These are phyloP conservation scores for Penicillium occitanis DNA, from an alignment of 2,329 filamentous ascomycete genomes.

Conservation along the genomic window DNA sequence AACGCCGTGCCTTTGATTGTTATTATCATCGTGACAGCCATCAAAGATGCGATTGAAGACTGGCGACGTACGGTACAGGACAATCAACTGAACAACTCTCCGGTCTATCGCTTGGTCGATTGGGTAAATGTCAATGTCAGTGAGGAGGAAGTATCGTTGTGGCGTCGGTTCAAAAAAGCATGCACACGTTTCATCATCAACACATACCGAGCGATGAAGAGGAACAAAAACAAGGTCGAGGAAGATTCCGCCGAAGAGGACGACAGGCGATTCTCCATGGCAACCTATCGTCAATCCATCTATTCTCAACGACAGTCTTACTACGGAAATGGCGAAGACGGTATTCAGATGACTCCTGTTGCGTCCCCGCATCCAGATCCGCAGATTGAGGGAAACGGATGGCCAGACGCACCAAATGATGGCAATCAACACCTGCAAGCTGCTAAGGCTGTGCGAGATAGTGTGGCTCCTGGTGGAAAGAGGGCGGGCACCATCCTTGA, in stretches of 20 bases:
- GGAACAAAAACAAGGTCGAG: conserved; percentile 48
- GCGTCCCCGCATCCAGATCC: conserved; percentile 70
- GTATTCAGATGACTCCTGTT: conserved; percentile 95
- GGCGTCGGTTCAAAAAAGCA: conserved; percentile 90
- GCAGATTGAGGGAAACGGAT: conserved; percentile 41
- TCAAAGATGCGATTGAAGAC: conserved; percentile 96
- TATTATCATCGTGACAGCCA: conserved; percentile 80
- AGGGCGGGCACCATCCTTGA: conserved; percentile 72
- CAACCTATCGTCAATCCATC: conserved; percentile 56
- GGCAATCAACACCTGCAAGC: conserved; percentile 36
- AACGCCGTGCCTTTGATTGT: conserved; percentile 90
- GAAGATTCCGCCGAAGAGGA: conserved; percentile 37
- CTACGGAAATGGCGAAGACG: conserved; percentile 53
- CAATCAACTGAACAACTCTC: conserved; percentile 92
- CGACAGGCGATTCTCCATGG: conserved; percentile 64
- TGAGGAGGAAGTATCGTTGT: conserved; percentile 78
- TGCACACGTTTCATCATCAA: conserved; percentile 63
- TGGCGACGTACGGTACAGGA: conserved; percentile 89
- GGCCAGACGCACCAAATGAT: conserved; percentile 32
- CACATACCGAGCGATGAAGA: conserved; percentile 53
- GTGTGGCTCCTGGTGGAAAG: conserved; percentile 34
- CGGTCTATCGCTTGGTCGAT: conserved; percentile 82
- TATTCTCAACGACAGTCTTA: conserved; percentile 55
- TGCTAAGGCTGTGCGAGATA: conserved; percentile 32
- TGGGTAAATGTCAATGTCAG: conserved; percentile 93